Evolutionary conservation across 169 alveolate genomes (phyloP), one percentile per base, ranked within the genome.

Genomic region (Eimeria necatrix): DNA sequence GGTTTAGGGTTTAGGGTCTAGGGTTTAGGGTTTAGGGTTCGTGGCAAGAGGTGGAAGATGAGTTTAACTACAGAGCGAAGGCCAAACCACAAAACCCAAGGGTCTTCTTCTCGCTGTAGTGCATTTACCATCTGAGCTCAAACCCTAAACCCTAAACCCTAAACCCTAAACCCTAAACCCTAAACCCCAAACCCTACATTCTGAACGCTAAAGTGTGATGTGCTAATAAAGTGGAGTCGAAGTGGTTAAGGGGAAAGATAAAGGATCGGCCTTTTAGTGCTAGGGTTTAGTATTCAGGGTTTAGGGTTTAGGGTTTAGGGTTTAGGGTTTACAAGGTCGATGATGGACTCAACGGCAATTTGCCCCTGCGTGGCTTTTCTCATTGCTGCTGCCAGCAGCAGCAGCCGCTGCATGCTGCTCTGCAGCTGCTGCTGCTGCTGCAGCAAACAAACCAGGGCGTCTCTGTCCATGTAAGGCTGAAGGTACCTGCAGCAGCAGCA

Each of bases 111-210:
- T 3, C 24, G 86, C 56, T 76, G 86, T 16, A 76, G 61, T 76
- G 86, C 86, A 76, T 76, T 56, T 60, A 76, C 61, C 86, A 76
- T 76, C 86, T 76, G 61, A 7, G 56, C 7, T 4, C 22, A 76
- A 76, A 71, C 81, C 81, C 85, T 73, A 73, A 80, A 80, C 89
- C 89, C 89, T 80, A 80, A 80, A 80, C 89, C 89, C 89, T 80
- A 80, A 83, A 56, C 91, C 91, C 91, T 83, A 83, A 83, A 83
- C 91, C 91, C 80, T 59, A 52, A 71, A 32, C 80, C 51, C 80
- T 90, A 52, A 64, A 87, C 60, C 26, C 83, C 49, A 68, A 32
- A 86, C 71, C 71, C 84, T 60, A 86, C 59, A 64, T 8, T n/a
- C 46, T 4, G n/a, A 32, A 3, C 73, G 6, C 6, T 7, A 10